These are phyloP conservation scores for Pichia sp. DNA, from an alignment of 1,139 yeast genomes.

Conservation along the genomic window DNA sequence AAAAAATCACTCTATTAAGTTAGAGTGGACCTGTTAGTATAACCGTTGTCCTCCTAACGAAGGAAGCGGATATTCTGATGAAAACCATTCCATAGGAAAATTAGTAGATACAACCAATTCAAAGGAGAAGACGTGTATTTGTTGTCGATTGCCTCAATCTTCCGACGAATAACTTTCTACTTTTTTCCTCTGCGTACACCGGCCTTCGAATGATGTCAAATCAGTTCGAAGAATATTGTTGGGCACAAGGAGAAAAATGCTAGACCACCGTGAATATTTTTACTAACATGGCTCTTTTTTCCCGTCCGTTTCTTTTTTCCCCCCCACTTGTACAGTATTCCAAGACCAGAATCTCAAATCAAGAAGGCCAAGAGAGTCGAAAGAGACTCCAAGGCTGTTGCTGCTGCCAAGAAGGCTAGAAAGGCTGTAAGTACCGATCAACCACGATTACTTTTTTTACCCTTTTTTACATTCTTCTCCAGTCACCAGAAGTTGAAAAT, in stretches of 20 bases:
- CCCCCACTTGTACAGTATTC: slow-evolving; percentile 32
- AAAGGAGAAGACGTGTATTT: slow-evolving; percentile 15
- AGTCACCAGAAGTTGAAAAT: not conserved
- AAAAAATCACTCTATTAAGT: slow-evolving; percentile 5
- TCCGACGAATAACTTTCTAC: slow-evolving; percentile 18
- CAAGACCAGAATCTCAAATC: slow-evolving; percentile 86
- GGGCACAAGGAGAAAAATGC: slow-evolving; percentile 13
- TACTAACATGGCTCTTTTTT: slow-evolving; percentile 9
- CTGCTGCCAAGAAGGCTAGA: slow-evolving; percentile 82
- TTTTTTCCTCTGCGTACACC: slow-evolving; percentile 32
- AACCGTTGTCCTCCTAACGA: not conserved
- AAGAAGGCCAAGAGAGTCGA: slow-evolving; percentile 92
- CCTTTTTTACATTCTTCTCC: not conserved
- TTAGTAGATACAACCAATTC: slow-evolving; percentile 9
- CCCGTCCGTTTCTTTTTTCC: slow-evolving; percentile 28
- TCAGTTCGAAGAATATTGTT: slow-evolving; percentile 28
- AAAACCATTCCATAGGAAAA: slow-evolving; percentile 34
- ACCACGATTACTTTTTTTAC: not conserved
- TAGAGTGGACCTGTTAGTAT: slow-evolving; percentile 12
- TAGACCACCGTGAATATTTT: slow-evolving; percentile 1
- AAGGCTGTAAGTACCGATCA: slow-evolving; percentile 69
- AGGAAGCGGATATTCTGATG: slow-evolving; percentile 23
- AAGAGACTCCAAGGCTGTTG: slow-evolving; percentile 81
- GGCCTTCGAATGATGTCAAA: slow-evolving; percentile 27
- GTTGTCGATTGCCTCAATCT: slow-evolving; percentile 4